Evolutionary conservation across 805 yeast species (phyloP), one percentile per base, ranked within the genome.

Genomic region (Pichia gijzeniarum): DNA sequence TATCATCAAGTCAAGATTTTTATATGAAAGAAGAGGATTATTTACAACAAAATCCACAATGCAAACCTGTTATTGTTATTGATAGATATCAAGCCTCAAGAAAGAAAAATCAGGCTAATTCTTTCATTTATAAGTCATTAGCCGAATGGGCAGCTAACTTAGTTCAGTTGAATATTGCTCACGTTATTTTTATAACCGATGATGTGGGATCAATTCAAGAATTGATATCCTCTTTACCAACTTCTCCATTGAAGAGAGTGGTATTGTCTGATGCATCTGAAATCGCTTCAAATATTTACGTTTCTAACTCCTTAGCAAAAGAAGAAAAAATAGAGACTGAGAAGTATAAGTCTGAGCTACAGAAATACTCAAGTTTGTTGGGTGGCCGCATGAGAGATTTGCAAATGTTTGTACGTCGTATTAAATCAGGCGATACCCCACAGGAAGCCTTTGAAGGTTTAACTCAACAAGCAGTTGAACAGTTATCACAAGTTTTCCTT

Each of bases 311-410:
- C 50, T 62, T 83, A 17, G n/a, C 48, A 22, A 38, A 38, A 14
- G 21, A 16, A 5, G 8, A 28, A 3, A 17, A 35, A 49, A 44
- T 34, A 14, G 59, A 62, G 27, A 65, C 60, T 22, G 55, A 60
- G n/a, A 49, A 58, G 30, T 19, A 42, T 35, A 35, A 25, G 8
- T 34, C 37, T 7, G 72, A 70, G 9, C 69, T 89, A 20, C 81
- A 77, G 20, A 63, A 67, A 5, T 74, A 81, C 28, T 65, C 90
- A 30, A 77, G 69, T 22, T 95, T 95, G 12, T 65, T 93, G 22
- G 99, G 99, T 18, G 99, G 99, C 35, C 79, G 99, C 51, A 85
- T 91, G 90, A 72, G 89, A 38, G 99, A 93, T 62, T 70, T 93
- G 42, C 96, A 93, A 63, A 82, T 91, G 25, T 89, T 87, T 64